Evolutionary conservation across 1,284 basidiomycete genomes (phyloP).

Genomic region (Rhodotorula mucilaginosa): DNA sequence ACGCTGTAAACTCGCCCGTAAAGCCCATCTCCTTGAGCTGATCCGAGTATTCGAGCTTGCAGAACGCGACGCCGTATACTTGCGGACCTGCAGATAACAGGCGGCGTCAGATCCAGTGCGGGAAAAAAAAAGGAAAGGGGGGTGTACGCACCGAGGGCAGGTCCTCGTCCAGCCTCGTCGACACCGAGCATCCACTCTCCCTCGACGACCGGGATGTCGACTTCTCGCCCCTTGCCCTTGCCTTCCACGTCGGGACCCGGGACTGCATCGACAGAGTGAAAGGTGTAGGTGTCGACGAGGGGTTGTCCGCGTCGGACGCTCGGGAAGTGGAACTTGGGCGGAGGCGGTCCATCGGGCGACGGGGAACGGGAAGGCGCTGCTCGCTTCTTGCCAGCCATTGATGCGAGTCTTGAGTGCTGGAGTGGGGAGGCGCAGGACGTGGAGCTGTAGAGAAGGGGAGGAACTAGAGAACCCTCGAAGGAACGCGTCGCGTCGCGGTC

Average conservation of each 20-base stretch:
- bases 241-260: not conserved
- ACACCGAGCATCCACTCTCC: slow-evolving; percentile 74
- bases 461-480: no score
- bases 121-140: not conserved
- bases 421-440: not conserved
- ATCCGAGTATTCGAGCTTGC: slow-evolving; percentile 73
- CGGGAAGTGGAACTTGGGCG: slow-evolving; percentile 24
- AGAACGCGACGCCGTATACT: slow-evolving; percentile 94
- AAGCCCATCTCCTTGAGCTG: slow-evolving; percentile 79
- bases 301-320: slow-evolving; percentile 47
- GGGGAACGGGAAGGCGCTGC: not conserved
- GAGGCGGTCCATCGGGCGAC: not conserved
- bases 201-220: slow-evolving; percentile 81
- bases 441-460: no score
- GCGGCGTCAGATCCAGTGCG: no score
- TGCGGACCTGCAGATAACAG: slow-evolving; percentile 59
- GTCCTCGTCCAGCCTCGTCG: slow-evolving; percentile 94
- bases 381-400: not conserved
- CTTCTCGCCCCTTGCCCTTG: slow-evolving; percentile 45
- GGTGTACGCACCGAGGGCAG: slow-evolving; percentile 66
- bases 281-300: slow-evolving; percentile 73
- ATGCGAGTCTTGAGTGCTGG: not conserved
- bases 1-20: slow-evolving; percentile 51
- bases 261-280: slow-evolving; percentile 49
- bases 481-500: no score